Conservation (phyloP, 1,284 basidiomycete species). For the Golubevia sp. region DNA sequence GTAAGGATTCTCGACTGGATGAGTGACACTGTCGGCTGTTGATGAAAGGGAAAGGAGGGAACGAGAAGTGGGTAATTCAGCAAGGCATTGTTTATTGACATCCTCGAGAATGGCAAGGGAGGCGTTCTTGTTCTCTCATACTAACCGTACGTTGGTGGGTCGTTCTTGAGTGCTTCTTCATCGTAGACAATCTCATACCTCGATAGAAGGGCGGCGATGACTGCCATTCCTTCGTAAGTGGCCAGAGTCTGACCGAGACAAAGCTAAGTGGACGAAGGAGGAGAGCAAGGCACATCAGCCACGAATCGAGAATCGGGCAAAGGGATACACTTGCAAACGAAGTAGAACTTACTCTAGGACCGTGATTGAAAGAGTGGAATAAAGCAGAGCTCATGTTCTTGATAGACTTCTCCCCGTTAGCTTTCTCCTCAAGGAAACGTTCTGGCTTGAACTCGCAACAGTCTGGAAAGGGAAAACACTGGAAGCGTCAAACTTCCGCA, state of each 20-base stretch:
- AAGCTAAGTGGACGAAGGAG: constrained; percentile 7
- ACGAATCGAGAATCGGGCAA: no score
- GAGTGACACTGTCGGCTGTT: constrained; percentile 26
- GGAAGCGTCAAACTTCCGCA: no score
- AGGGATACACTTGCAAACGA: no score
- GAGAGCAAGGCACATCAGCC: no score
- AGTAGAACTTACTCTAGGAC: constrained; percentile 21
- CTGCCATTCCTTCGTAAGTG: constrained; percentile 39
- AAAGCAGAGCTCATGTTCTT: constrained; percentile 32
- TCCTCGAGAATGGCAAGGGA: no score
- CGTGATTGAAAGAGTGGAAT: constrained; percentile 46
- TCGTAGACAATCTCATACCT: not conserved
- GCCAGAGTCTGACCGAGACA: constrained; percentile 47
- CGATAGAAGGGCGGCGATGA: not conserved
- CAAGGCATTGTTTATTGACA: no score
- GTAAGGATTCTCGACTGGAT: constrained; percentile 31
- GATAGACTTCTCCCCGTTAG: constrained; percentile 21
- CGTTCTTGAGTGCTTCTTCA: not conserved
- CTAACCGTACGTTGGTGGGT: not conserved
- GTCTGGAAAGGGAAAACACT: constrained; percentile 10
- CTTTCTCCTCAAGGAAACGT: constrained; percentile 32
- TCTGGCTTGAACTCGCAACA: constrained; percentile 44
- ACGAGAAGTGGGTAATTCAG: not conserved
- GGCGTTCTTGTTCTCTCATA: not conserved
- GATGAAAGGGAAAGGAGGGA: not conserved